Base-by-base conservation (phyloP, 768 basidiomycete species). In the Atractiella rhizophila region DNA sequence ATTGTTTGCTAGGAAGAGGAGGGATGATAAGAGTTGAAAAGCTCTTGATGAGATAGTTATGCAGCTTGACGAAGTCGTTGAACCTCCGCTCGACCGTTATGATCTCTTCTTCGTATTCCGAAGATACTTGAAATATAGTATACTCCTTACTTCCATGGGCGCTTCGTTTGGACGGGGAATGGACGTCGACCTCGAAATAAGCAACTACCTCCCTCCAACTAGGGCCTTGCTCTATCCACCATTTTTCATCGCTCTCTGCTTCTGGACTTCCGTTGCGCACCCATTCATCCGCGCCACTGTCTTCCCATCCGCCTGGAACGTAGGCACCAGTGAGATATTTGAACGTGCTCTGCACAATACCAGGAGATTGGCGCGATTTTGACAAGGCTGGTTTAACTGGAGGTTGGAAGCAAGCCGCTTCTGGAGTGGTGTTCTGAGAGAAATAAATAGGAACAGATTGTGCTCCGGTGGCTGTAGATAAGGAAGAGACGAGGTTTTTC, bases 1-100 rank as follows among this genome's bases (percentile, higher is more conserved):
- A 81, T 49, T 77, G 74, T 52, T 82, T 82, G 55, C 79, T 77
- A 0, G 81, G 80, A 6, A 83, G 64, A 0, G 78, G 75, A 0
- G 80, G 79, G 3, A 83, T 62, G 4, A 71, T 72, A 21, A 83
- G 69, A 0, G 76, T 76, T 5, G 77, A 76, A 4, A 81, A 67
- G 6, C 73, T 64, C 19, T 70, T 63, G 16, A 66, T 63, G 35
- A 85, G 59, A 6, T 73, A 70, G 2, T 73, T 70, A 48, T 80
- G 75, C 26, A 85, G 64, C 36, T 72, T 64, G 21, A 74, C 70
- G 50, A 85, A 85, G 43, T 83, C 75, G 4, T 79, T 80, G 60
- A 77, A 85, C 6, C 81, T 71, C 9, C 81, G 66, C 28, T 74
- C 64, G 27, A 82, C 80, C 0, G 75, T 80, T 45, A 81, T 67